Evolutionary conservation across 345 rosid species (phyloP).

Genomic region (Alliaria petiolata): DNA sequence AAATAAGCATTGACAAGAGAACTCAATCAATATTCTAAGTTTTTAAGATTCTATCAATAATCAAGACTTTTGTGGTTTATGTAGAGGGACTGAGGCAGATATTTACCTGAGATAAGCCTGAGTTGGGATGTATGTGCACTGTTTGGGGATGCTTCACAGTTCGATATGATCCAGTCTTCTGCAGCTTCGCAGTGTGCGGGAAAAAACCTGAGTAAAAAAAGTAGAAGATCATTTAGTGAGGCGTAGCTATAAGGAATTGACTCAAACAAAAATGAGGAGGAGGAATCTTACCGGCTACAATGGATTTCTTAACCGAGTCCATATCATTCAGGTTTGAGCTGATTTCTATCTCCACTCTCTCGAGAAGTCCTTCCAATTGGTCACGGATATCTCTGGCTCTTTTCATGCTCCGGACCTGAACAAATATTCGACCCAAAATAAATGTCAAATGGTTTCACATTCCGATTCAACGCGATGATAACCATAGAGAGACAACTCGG

Average conservation of each 20-base stretch:
- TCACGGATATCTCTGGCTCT: conserved; percentile 94
- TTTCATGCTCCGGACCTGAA: conserved; percentile 96
- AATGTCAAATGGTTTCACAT: conserved; percentile 6
- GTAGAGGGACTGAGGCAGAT: neutral
- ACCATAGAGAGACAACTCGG: conserved; percentile 1
- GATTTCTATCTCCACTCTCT: conserved; percentile 92
- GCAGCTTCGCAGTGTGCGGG: conserved; percentile 83
- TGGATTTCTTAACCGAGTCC: conserved; percentile 74
- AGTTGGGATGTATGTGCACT: conserved; percentile 90
- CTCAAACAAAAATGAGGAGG: neutral
- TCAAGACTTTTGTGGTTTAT: neutral
- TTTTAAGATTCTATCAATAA: neutral
- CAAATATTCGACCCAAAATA: conserved; percentile 15
- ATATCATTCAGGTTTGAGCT: conserved; percentile 58
- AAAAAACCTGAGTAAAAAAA: conserved; percentile 62
- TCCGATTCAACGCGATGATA: neutral
- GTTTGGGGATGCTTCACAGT: conserved; percentile 95
- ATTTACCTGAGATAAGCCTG: conserved; percentile 84
- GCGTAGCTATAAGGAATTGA: neutral
- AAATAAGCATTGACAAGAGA: neutral
- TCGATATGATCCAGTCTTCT: conserved; percentile 84
- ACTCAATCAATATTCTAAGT: neutral
- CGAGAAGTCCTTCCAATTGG: conserved; percentile 91
- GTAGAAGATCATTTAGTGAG: conserved; percentile 8
- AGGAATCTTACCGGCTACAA: conserved; percentile 63